Percentiles rank a stretch among this genome's conserved stretches.
phyloP scores from a whole-genome alignment of 2,329 filamentous ascomycete species.

The Fusarium aywerte region DNA sequence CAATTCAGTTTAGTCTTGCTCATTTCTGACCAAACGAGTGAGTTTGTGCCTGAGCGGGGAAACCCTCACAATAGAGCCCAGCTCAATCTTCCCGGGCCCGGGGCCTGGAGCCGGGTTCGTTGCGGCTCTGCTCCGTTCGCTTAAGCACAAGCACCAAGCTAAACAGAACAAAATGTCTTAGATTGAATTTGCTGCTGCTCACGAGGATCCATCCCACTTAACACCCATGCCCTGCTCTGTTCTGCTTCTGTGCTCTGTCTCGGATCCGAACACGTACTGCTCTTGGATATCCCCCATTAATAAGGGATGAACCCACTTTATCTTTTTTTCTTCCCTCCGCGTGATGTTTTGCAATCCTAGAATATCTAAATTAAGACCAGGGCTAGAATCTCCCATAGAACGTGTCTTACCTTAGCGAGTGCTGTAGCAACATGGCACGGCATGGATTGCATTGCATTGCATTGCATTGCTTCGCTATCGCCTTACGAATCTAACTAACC shows the following conservation, averaged over 20 bases:
- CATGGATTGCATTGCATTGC: constrained; percentile 6
- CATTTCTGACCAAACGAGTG: not conserved
- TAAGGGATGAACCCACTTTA: constrained; percentile 2
- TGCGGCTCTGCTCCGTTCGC: constrained; percentile 27
- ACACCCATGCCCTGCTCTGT: not conserved
- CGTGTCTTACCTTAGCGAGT: not conserved
- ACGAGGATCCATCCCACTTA: constrained; percentile 17
- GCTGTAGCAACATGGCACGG: constrained; percentile 2
- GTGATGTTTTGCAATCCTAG: constrained; percentile 22
- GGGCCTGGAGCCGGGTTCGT: not conserved
- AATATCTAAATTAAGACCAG: constrained; percentile 23
- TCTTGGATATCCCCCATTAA: not conserved
- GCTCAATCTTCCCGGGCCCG: not conserved
- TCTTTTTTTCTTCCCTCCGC: constrained; percentile 19
- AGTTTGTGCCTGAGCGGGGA: constrained; percentile 23
- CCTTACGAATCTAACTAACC: constrained; percentile 20
- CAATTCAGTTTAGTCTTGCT: not conserved
- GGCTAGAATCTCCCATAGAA: constrained; percentile 15
- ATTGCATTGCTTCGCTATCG: not conserved
- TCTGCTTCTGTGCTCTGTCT: not conserved
- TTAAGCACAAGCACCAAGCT: constrained; percentile 8
- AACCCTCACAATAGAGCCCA: not conserved
- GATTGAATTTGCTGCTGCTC: constrained; percentile 12
- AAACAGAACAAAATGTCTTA: constrained; percentile 11
- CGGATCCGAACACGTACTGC: constrained; percentile 17